Evolutionary conservation across 1,284 basidiomycete species (phyloP), one percentile per base, ranked within the genome.

Genomic region (Irpex rosettiformis): DNA sequence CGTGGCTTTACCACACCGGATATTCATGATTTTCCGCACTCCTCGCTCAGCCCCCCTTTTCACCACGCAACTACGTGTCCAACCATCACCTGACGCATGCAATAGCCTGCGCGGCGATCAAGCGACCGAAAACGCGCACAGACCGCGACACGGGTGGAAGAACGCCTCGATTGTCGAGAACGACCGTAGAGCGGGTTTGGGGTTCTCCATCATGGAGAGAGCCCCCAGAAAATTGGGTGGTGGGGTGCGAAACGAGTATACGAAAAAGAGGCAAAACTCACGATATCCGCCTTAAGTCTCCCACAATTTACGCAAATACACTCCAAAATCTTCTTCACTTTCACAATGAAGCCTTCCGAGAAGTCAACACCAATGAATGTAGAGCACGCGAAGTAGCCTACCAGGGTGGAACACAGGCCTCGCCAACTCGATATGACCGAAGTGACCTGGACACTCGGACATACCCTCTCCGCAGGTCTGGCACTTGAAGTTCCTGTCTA

Each of bases 251-350:
- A 91, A 89, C 88, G 87, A 91, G 86, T 82, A 84, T 82, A 84
- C 82, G 83, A 84, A 83, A 76, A 72, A 76, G 78, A 83, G 79
- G 77, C 77, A 72, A 77, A 71, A 93, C 93, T 91, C 85, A 96
- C 93, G 82, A 87, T 87, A 78, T 98, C 95, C 65, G 92, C 92
- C 81, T 98, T 98, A 67, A 99, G 83, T 77, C 93, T 97, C 70
- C 97, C 97, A 76, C 97, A 99, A 72, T 96, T 96, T 69, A 96
- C 93, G 81, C 97, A 99, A 67, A 99, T 94, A 77, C 91, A 93
- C 82, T 99, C 97, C 77, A 98, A 78, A 69, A 99, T 98, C 83
- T 99, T 99, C 81, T 99, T 99, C 74, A 98, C 95, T 86, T 98
- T 99, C 75, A 93, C 85, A 69, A 99, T 88, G 79, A 99, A 99